These are phyloP conservation scores for Pestalotiopsis fici DNA, from an alignment of 2,329 filamentous ascomycete genomes.

Conservation along the genomic window DNA sequence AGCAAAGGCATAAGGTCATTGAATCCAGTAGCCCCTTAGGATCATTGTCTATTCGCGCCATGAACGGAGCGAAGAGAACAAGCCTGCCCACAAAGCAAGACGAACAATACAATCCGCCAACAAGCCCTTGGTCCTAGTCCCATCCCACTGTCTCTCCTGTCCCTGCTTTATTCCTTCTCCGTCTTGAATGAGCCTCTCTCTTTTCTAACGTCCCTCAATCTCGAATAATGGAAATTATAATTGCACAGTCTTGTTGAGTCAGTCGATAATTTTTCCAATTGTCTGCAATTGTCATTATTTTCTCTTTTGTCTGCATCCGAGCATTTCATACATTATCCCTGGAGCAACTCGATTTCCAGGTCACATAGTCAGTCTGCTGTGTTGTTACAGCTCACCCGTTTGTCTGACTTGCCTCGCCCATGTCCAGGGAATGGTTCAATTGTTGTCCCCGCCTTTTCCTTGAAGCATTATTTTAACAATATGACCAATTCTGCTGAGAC, in stretches of 20 bases:
- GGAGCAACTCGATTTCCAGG: neutral
- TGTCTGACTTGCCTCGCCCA: neutral
- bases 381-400: neutral
- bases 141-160: neutral
- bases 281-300: neutral
- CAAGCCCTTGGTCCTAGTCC: conserved; percentile 11
- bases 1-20: conserved; percentile 19
- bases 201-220: conserved; percentile 2
- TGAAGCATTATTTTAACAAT: neutral
- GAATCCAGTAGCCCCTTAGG: neutral
- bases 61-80: conserved; percentile 1
- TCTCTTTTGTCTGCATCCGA: neutral
- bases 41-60: conserved; percentile 17
- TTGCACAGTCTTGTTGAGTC: neutral
- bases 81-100: conserved; percentile 8
- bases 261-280: neutral
- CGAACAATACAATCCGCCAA: conserved; percentile 11
- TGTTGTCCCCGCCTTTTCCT: neutral
- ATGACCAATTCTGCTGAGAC: neutral
- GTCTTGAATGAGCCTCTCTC: conserved; percentile 8
- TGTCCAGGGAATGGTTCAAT: neutral
- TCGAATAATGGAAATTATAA: neutral
- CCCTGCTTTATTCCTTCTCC: neutral
- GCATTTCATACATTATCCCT: neutral
- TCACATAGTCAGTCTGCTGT: neutral